These are phyloP conservation scores for Paraglomus brasilianum DNA, from an alignment of 192 early-diverging fungal species.

Conservation along the genomic window DNA sequence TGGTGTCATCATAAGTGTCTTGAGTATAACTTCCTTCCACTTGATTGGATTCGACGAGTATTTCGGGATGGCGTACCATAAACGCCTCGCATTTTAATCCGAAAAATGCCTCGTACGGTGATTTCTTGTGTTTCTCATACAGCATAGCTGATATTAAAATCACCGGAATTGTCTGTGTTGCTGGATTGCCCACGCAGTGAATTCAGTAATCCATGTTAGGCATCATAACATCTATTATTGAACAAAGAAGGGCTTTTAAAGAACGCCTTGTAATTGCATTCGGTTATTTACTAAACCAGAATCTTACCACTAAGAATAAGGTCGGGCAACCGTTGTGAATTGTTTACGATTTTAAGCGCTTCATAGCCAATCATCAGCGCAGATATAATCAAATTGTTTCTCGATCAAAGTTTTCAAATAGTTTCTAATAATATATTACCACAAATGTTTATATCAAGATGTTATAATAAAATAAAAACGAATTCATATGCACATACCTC, in stretches of 20 bases:
- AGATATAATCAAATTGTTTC: constrained; percentile 37
- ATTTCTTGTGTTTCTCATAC: too few species aligned
- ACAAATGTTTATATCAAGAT: background rate
- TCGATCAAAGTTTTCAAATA: constrained; percentile 36
- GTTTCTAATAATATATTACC: background rate
- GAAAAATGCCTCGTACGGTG: too few species aligned
- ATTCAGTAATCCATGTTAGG: constrained; percentile 57
- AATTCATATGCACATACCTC: constrained; percentile 22
- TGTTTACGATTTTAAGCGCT: constrained; percentile 31
- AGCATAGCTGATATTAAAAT: constrained; percentile 58
- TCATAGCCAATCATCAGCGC: constrained; percentile 42
- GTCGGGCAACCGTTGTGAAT: constrained; percentile 15
- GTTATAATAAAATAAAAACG: background rate
- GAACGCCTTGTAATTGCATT: background rate
- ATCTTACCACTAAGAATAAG: constrained; percentile 41
- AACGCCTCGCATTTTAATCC: too few species aligned
- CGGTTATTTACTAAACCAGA: background rate
- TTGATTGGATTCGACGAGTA: too few species aligned
- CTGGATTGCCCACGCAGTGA: constrained; percentile 38
- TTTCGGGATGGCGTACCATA: too few species aligned
- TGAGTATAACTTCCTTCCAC: too few species aligned
- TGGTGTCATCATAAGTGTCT: too few species aligned
- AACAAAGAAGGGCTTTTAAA: constrained; percentile 1
- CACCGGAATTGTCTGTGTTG: constrained; percentile 48
- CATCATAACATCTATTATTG: constrained; percentile 54